phyloP scores from a whole-genome alignment of 78 protist genomes.

The Dictyostelium firmibasis region DNA sequence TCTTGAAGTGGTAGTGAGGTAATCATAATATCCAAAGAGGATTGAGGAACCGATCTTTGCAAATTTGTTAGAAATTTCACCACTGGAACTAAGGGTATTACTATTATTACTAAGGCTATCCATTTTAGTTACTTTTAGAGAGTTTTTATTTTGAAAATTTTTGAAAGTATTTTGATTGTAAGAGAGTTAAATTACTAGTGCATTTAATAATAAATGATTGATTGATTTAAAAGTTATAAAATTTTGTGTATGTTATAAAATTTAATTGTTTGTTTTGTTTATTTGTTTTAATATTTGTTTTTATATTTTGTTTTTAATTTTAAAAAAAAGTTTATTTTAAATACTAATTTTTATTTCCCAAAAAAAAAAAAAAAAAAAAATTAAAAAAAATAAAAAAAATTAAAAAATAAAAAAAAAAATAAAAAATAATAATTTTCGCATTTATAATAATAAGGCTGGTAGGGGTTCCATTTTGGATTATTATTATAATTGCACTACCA shows the following conservation, averaged over 20 bases:
- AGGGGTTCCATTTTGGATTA: neutral
- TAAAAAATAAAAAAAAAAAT: neutral
- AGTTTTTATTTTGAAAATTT: neutral
- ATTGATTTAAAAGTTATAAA: neutral
- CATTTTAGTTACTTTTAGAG: neutral
- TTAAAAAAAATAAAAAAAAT: too few relatives aligned
- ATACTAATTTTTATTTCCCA: neutral
- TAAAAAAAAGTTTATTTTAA: neutral
- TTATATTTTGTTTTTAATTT: neutral
- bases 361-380: too few relatives aligned
- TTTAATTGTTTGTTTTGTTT: neutral
- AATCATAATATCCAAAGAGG: neutral
- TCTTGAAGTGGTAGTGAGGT: neutral
- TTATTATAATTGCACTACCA: too few relatives aligned
- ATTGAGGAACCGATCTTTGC: neutral
- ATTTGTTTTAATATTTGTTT: neutral
- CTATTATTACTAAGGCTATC: neutral
- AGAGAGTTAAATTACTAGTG: neutral
- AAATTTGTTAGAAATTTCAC: neutral
- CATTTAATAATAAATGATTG: neutral
- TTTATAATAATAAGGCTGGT: neutral
- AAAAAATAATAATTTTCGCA: neutral
- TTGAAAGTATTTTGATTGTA: neutral
- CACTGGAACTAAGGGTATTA: neutral
- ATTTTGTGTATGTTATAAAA: neutral